Base-by-base conservation (phyloP, 1,284 basidiomycete species). In the Farysia itapuensis region DNA sequence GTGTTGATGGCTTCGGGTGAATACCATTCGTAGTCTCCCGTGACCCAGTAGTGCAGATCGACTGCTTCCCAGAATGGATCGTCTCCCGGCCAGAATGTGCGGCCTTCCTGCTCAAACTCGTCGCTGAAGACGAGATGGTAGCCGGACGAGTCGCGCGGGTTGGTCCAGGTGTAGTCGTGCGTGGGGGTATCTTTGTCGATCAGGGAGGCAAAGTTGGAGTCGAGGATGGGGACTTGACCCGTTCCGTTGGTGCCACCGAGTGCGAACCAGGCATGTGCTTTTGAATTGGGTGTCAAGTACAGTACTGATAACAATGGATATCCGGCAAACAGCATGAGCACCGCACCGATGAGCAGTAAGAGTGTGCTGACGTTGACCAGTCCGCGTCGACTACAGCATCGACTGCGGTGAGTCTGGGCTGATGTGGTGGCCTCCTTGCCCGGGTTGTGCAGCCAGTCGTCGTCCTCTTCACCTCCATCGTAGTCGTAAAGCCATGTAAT, bases 101-200 rank as follows among this genome's bases (percentile, higher is more conserved):
- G 64, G 5, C 89, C 90, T 22, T 86, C 84, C 4, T 69, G 79
- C 39, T 92, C 85, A 46, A 72, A 72, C 78, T 97, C 92, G 78
- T 96, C 92, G 45, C 45, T 52, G 16, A 72, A 72, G 4, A 90
- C 85, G 14, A 95, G 82, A 18, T 76, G 61, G 34, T 66, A 72
- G 14, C 26, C 33, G 4, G 30, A 34, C 1, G 24, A 38, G 20
- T 54, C 47, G 2, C 37, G 1, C 0, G 53, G 53, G 19, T 50
- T 39, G 4, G 33, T 59, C 52, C 57, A 64, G 2, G 15, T 35
- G 7, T 44, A 26, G 1, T 38, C 54, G 0, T 1, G 8, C 1
- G 11, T 3, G 1, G 57, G 56, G 3, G 70, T 72, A 11, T 72
- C 64, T 0, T 21, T 4, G 25, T 70, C 67, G 28, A 66, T 43